A percentile compares a stretch with the other conserved stretches of the same genome.
phyloP scores from a whole-genome alignment of 1,139 yeast species.

The Meyerozyma elateridarum region DNA sequence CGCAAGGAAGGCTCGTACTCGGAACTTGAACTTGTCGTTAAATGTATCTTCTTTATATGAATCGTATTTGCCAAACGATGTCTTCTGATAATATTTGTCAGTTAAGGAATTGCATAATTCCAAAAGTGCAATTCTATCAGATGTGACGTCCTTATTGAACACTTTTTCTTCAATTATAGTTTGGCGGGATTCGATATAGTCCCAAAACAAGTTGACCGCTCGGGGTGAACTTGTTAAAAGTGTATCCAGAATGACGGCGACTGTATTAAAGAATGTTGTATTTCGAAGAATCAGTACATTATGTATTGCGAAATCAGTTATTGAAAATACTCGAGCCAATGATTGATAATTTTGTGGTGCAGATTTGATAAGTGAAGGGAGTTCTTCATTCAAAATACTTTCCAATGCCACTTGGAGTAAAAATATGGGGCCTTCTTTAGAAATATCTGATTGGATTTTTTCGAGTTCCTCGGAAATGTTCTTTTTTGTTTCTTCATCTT shows the following conservation, averaged over 20 bases:
- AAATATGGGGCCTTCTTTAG: too few species aligned
- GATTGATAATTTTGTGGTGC: too few species aligned
- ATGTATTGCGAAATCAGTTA: background rate
- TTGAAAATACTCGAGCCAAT: too few species aligned
- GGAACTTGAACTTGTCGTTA: slow-evolving; percentile 33
- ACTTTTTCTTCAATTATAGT: slow-evolving; percentile 17
- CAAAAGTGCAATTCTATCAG: slow-evolving; percentile 37
- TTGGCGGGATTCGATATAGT: slow-evolving; percentile 32
- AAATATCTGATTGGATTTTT: too few species aligned
- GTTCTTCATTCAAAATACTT: too few species aligned
- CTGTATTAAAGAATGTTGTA: too few species aligned
- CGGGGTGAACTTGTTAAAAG: slow-evolving; percentile 19
- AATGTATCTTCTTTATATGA: slow-evolving; percentile 35
- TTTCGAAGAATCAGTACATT: background rate
- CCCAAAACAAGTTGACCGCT: slow-evolving; percentile 30
- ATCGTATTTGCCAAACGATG: slow-evolving; percentile 19
- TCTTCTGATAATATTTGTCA: slow-evolving; percentile 22
- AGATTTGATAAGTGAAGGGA: too few species aligned
- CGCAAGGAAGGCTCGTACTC: slow-evolving; percentile 34
- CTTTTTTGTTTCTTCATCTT: slow-evolving; percentile 8
- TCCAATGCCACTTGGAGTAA: too few species aligned
- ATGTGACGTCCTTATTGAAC: slow-evolving; percentile 24
- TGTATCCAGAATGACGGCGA: slow-evolving; percentile 19
- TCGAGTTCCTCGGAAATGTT: slow-evolving; percentile 10
- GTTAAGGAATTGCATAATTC: slow-evolving; percentile 38